phyloP scores from a whole-genome alignment of 345 rosid genomes.

The Punica granatum region DNA sequence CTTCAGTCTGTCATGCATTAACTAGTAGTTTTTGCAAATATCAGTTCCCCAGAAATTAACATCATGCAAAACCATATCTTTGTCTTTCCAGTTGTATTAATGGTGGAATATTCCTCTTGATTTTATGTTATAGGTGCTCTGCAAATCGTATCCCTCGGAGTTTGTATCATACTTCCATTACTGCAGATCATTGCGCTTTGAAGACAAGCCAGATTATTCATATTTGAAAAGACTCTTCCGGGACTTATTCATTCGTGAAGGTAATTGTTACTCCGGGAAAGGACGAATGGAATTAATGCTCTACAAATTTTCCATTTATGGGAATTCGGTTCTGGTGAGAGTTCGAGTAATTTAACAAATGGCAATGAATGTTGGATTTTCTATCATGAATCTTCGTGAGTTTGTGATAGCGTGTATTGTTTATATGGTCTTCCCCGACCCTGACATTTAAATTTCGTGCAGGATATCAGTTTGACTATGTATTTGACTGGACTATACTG shows the following conservation, averaged over 20 bases:
- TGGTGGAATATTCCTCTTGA: not conserved
- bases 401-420: too few species aligned
- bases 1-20: not conserved
- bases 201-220: slow-evolving; percentile 70
- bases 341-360: not conserved
- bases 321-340: not conserved
- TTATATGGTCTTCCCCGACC: not conserved
- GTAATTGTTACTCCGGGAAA: slow-evolving; percentile 17
- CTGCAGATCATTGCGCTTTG: slow-evolving; percentile 62
- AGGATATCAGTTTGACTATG: slow-evolving; percentile 53
- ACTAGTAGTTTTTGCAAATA: not conserved
- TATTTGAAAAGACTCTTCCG: slow-evolving; percentile 64
- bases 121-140: slow-evolving; percentile 51
- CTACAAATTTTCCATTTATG: not conserved
- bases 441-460: slow-evolving; percentile 9
- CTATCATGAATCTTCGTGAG: not conserved
- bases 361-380: not conserved
- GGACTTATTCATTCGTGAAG: slow-evolving; percentile 74
- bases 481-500: slow-evolving; percentile 53
- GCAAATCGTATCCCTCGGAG: slow-evolving; percentile 84
- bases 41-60: not conserved
- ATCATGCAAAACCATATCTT: not conserved
- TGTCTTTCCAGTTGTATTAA: not conserved
- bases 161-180: slow-evolving; percentile 91
- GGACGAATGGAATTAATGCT: not conserved